Evolutionary conservation across 1,284 basidiomycete species (phyloP).

Genomic region (Microbotryum lychnidis-dioicae): DNA sequence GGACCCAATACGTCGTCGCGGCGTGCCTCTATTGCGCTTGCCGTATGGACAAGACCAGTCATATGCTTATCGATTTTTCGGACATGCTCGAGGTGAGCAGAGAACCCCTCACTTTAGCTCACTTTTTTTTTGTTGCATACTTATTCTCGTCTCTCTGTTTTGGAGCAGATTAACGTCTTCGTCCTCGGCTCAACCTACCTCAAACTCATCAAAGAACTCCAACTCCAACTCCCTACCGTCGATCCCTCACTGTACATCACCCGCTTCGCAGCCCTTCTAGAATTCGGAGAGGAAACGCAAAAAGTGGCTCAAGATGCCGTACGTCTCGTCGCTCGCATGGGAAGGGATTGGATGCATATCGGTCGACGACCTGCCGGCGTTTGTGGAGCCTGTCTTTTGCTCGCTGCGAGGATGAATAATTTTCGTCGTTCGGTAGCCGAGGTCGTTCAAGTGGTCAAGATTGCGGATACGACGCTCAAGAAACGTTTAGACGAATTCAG

Average conservation of each 20-base stretch:
- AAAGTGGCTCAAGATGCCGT: conserved; percentile 89
- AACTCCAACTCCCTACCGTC: conserved; percentile 72
- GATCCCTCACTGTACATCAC: conserved; percentile 97
- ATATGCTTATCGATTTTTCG: conserved; percentile 98
- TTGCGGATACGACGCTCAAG: conserved; percentile 85
- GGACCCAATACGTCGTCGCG: conserved; percentile 85
- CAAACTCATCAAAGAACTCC: conserved; percentile 81
- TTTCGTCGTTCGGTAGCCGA: conserved; percentile 88
- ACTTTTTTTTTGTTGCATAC: conserved; percentile 2
- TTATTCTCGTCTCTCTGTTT: no score
- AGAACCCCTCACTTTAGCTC: conserved; percentile 3
- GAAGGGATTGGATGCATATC: conserved; percentile 94
- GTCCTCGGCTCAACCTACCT: conserved; percentile 94
- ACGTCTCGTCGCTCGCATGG: conserved; percentile 87
- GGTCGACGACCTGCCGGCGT: conserved; percentile 94
- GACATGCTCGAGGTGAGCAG: conserved; percentile 70
- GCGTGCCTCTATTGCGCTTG: conserved; percentile 94
- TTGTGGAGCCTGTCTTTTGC: conserved; percentile 86
- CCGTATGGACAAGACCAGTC: conserved; percentile 74
- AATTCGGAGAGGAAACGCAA: conserved; percentile 90
- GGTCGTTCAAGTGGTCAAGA: conserved; percentile 90
- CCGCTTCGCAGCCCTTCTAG: conserved; percentile 89
- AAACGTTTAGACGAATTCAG: conserved; percentile 96
- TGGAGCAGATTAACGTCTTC: conserved; percentile 83
- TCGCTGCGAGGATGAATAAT: conserved; percentile 98